These are phyloP conservation scores for Ormosia semicastrata DNA, from an alignment of 306 rosid genomes.

Conservation along the genomic window DNA sequence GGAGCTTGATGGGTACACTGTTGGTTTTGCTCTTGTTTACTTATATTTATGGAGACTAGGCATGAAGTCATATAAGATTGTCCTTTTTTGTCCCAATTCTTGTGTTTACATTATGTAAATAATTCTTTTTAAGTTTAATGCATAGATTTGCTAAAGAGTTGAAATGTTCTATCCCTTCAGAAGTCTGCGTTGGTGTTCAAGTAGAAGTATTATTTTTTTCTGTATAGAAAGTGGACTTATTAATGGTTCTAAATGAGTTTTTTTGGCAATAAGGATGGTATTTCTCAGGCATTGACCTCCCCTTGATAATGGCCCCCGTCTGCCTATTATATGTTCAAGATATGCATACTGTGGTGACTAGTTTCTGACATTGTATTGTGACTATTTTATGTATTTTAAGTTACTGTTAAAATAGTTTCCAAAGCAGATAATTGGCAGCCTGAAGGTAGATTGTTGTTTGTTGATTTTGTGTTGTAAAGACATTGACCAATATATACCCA, in stretches of 20 bases:
- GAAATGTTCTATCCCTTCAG: background rate
- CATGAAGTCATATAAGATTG: background rate
- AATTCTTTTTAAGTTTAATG: background rate
- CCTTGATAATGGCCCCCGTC: background rate
- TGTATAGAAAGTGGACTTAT: background rate
- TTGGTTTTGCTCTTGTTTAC: background rate
- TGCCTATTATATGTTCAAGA: background rate
- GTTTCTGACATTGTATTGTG: background rate
- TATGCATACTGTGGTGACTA: slow-evolving; percentile 2
- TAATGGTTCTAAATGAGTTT: background rate
- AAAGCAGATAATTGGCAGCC: background rate
- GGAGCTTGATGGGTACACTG: background rate
- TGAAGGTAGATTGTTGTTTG: background rate
- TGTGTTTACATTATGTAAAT: background rate
- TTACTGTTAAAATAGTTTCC: slow-evolving; percentile 16
- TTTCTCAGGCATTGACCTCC: background rate
- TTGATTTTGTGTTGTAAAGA: slow-evolving; percentile 9
- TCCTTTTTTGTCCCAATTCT: background rate
- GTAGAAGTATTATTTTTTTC: background rate
- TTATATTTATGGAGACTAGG: background rate
- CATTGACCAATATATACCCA: background rate
- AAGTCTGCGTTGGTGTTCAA: slow-evolving; percentile 1
- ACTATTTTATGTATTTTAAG: background rate
- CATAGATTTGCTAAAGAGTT: slow-evolving; percentile 14
- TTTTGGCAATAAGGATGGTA: slow-evolving; percentile 3